A percentile compares a stretch with the other conserved stretches of the same genome.
phyloP scores from a whole-genome alignment of 2,329 filamentous ascomycete genomes.

The Aspergillus hortae region DNA sequence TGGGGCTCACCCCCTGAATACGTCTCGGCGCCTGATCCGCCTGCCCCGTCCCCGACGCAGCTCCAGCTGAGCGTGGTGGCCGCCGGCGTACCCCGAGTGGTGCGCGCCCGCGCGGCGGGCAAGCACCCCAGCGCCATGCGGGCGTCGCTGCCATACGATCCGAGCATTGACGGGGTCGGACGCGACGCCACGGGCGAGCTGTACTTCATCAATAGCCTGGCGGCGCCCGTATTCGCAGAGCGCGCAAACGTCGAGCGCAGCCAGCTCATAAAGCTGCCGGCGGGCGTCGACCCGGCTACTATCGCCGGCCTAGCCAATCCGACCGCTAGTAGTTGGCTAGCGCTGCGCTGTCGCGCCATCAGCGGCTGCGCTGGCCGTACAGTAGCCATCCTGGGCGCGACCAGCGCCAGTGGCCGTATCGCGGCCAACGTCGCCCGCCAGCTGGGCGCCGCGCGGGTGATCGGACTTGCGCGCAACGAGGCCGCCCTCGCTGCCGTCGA shows the following conservation, averaged over 20 bases:
- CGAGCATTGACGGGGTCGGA: conserved; percentile 1
- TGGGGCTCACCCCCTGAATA: not conserved
- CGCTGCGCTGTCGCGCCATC: conserved; percentile 1
- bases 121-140: not conserved
- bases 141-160: not conserved
- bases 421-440: conserved; percentile 3
- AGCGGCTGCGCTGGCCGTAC: conserved; percentile 3
- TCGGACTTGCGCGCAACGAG: conserved; percentile 1
- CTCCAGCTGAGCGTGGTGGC: not conserved
- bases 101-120: not conserved
- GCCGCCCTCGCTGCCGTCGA: not conserved
- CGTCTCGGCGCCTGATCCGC: not conserved
- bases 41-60: not conserved
- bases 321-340: conserved; percentile 3
- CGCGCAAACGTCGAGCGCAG: not conserved
- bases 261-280: not conserved
- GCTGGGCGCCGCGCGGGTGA: conserved; percentile 1
- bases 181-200: not conserved
- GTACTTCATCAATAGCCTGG: conserved; percentile 1
- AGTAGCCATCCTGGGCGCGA: conserved; percentile 3
- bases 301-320: not conserved
- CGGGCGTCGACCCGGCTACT: not conserved
- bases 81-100: not conserved
- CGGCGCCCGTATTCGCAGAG: not conserved
- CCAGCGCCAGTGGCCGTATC: conserved; percentile 1